Evolutionary conservation across 805 yeast species (phyloP).

Genomic region (Yarrowia deformans): DNA sequence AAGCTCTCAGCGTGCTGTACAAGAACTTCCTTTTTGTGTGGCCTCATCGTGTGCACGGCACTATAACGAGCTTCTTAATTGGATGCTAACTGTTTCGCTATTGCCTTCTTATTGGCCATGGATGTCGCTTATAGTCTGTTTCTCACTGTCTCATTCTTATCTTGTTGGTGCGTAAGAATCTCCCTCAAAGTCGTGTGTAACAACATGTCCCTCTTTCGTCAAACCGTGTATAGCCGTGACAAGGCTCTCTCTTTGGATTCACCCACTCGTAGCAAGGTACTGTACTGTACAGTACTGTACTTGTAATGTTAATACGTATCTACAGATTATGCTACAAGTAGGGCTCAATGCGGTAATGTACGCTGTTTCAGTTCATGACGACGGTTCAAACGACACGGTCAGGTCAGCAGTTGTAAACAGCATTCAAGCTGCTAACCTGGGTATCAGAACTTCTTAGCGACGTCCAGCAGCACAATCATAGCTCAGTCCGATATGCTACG

Average conservation of each 20-base stretch:
- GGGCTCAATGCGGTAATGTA: background rate
- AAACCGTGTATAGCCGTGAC: constrained; percentile 1
- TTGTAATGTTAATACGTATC: background rate
- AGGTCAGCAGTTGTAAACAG: too few relatives aligned
- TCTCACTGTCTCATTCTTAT: background rate
- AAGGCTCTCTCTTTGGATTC: background rate
- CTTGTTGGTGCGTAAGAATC: background rate
- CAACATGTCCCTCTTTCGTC: background rate
- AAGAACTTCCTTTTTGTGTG: background rate
- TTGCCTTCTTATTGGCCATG: background rate
- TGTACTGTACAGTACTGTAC: too few relatives aligned
- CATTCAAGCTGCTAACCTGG: too few relatives aligned
- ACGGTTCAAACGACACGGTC: background rate
- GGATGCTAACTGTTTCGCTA: too few relatives aligned
- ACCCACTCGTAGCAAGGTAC: too few relatives aligned
- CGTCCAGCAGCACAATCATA: background rate
- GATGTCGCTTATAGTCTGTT: background rate
- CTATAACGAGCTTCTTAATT: too few relatives aligned
- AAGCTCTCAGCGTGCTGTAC: background rate
- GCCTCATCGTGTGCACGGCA: background rate
- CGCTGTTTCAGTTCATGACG: background rate
- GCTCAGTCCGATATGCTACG: too few relatives aligned
- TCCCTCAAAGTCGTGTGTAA: background rate
- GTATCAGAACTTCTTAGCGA: background rate
- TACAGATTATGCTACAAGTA: background rate